Base-by-base conservation (phyloP, 345 rosid species). In the Sonneratia caseolaris region DNA sequence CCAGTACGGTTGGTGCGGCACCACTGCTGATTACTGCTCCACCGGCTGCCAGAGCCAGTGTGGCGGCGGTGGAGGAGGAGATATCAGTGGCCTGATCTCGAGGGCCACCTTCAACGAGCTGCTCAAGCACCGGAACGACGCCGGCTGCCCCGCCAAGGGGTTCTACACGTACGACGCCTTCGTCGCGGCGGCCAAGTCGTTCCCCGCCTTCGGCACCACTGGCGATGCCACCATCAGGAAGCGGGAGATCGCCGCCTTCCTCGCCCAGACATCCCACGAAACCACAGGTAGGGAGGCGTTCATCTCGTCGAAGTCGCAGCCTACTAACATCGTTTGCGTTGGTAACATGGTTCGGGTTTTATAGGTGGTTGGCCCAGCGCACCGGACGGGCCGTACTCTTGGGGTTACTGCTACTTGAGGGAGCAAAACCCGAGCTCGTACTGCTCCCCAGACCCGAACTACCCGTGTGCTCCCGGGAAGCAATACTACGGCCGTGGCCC, bases 401-500 rank as follows among this genome's bases (percentile, higher is more conserved):
- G 92, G 92, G 92, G 90, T 18, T 77, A 86, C n/a, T 90, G 92
- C 81, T 82, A 47, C 67, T 66, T 80, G 27, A 81, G 68, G 70
- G 92, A 89, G 73, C 79, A 79, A 66, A 85, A 78, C 66, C 84
- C 88, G 14, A 73, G 79, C 42, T 7, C 79, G 40, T 84, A 89
- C 69, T 89, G 91, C 71, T 76, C 78, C 45, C 70, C 80, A 0
- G 68, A 73, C 22, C 43, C 82, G 68, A 62, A 47, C 0, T 87
- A 80, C 71, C 91, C 92, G 37, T 88, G 96, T 72, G 85, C 91
- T 67, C 18, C 81, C 6, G 89, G 85, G n/a, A 73, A 76, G 74
- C 80, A 85, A 36, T 88, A 87, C 72, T 90, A 80, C 49, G 96
- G 92, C 75, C 75, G 92, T 47, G 95, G 95, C 45, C 95, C 95